Conservation (phyloP, 2,329 filamentous ascomycete species). For the Daldinia eschscholtzii region DNA sequence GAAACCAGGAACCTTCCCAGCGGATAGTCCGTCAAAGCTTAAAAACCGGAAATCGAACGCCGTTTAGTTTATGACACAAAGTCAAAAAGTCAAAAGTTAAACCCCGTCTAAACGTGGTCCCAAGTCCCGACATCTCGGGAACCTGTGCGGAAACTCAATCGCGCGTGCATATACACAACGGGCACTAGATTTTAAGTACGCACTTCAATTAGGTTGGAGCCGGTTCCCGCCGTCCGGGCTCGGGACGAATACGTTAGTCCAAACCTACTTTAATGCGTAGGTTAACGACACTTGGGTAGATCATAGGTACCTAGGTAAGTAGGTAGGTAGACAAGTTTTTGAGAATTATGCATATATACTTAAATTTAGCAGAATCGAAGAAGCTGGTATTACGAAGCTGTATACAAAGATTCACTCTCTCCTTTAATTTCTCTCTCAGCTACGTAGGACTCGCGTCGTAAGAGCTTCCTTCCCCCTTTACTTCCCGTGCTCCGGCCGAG, state of each 20-base stretch:
- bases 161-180: neutral
- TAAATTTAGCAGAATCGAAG: constrained; percentile 46
- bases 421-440: constrained; percentile 22
- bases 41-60: neutral
- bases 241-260: neutral
- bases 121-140: constrained; percentile 10
- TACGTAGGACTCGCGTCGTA: constrained; percentile 31
- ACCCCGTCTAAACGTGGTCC: neutral
- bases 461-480: constrained; percentile 10
- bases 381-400: constrained; percentile 50
- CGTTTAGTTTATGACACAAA: neutral
- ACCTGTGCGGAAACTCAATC: constrained; percentile 4
- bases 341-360: constrained; percentile 20
- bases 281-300: neutral
- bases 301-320: neutral
- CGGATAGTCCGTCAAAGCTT: neutral
- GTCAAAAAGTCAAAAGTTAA: neutral
- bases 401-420: constrained; percentile 46
- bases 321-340: neutral
- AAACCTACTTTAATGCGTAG: neutral
- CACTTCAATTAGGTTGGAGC: constrained; percentile 26
- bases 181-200: neutral
- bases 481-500: constrained; percentile 24
- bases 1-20: neutral
- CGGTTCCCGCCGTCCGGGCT: constrained; percentile 4